These are phyloP conservation scores for Dillenia turbinata DNA, from an alignment of 164 flowering plant genomes.

Conservation along the genomic window DNA sequence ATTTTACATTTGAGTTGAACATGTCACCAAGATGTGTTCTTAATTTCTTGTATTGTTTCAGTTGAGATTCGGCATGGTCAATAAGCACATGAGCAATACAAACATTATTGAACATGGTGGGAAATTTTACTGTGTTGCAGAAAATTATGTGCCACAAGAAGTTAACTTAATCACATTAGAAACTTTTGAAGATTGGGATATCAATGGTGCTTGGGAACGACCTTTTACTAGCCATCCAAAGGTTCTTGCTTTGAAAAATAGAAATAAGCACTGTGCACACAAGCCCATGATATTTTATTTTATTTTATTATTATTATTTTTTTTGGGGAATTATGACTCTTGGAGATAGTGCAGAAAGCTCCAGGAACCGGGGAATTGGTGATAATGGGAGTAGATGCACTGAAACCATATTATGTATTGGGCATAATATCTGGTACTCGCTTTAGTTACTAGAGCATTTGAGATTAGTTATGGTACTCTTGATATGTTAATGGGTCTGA, in stretches of 20 bases:
- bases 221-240: slow-evolving; percentile 69
- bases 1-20: too few species aligned
- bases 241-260: slow-evolving; percentile 19
- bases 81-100: slow-evolving; percentile 55
- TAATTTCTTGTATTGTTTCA: slow-evolving; percentile 13
- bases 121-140: slow-evolving; percentile 43
- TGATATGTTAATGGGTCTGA: neutral
- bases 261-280: neutral
- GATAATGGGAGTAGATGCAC: slow-evolving; percentile 41
- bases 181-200: slow-evolving; percentile 38
- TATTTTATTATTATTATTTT: neutral
- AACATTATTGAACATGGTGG: slow-evolving; percentile 53
- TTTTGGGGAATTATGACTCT: too few species aligned
- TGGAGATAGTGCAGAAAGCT: slow-evolving; percentile 35
- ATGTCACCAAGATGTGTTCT: neutral
- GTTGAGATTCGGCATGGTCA: slow-evolving; percentile 49
- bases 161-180: slow-evolving; percentile 38
- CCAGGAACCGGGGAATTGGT: slow-evolving; percentile 72
- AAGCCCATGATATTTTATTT: neutral
- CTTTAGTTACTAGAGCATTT: too few species aligned
- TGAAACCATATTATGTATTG: slow-evolving; percentile 43
- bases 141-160: slow-evolving; percentile 59
- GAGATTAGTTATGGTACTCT: too few species aligned
- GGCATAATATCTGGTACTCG: slow-evolving; percentile 60
- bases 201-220: slow-evolving; percentile 44